A percentile compares a stretch with the other conserved stretches of the same genome.
phyloP scores from a whole-genome alignment of 225 moss, liverwort and hornwort species.

The Polytrichum commune region DNA sequence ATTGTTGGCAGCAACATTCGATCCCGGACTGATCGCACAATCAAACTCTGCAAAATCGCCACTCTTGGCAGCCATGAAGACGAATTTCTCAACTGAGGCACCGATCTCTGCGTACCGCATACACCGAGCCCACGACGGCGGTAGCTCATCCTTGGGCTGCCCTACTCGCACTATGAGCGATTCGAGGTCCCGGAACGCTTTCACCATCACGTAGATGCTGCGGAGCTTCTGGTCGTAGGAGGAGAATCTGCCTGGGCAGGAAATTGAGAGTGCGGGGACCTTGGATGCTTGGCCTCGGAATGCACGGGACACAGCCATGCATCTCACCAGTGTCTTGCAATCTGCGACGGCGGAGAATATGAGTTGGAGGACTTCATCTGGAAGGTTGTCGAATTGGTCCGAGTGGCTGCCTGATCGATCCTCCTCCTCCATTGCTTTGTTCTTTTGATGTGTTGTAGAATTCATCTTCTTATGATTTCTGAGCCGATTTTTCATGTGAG shows the following conservation, averaged over 20 bases:
- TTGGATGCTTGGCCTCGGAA: slow-evolving; percentile 37
- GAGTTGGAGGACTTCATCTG: slow-evolving; percentile 46
- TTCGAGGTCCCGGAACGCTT: slow-evolving; percentile 38
- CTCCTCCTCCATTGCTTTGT: too few relatives aligned
- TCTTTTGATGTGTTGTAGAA: too few relatives aligned
- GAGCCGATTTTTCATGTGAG: too few relatives aligned
- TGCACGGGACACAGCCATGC: slow-evolving; percentile 45
- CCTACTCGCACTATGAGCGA: slow-evolving; percentile 47
- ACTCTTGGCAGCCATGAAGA: slow-evolving; percentile 56
- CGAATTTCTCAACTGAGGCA: slow-evolving; percentile 40
- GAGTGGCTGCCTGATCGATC: too few relatives aligned
- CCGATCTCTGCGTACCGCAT: slow-evolving; percentile 71
- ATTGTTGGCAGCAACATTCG: too few relatives aligned
- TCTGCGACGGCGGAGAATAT: slow-evolving; percentile 44
- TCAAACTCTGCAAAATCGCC: slow-evolving; percentile 61
- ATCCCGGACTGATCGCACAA: slow-evolving; percentile 21
- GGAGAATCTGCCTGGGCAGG: slow-evolving; percentile 24
- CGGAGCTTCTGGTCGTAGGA: slow-evolving; percentile 42
- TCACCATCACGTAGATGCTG: slow-evolving; percentile 39
- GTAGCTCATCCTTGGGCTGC: slow-evolving; percentile 44
- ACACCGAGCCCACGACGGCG: slow-evolving; percentile 47
- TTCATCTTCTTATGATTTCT: too few relatives aligned
- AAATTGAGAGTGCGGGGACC: slow-evolving; percentile 20
- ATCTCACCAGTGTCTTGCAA: slow-evolving; percentile 38
- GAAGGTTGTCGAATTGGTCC: slow-evolving; percentile 38